phyloP scores from a whole-genome alignment of 768 basidiomycete species.

The Suillus plorans region DNA sequence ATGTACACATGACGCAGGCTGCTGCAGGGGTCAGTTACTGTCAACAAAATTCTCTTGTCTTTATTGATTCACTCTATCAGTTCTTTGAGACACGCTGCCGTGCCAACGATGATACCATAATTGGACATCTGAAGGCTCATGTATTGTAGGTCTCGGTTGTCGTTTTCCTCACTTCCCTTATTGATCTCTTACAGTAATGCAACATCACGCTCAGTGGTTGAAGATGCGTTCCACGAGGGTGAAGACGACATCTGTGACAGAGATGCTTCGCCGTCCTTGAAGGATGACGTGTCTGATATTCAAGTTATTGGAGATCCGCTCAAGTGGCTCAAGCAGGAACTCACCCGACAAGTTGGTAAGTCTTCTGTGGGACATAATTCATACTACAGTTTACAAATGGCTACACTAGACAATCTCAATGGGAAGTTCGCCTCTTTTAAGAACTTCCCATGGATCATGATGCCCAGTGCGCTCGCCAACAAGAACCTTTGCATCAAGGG shows the following conservation, averaged over 20 bases:
- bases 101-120: neutral
- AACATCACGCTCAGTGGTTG: neutral
- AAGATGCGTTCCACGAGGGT: neutral
- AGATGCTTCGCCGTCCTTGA: neutral
- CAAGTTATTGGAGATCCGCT: neutral
- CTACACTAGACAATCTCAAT: neutral
- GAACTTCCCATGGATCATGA: neutral
- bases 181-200: neutral
- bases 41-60: no score
- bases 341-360: neutral
- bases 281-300: neutral
- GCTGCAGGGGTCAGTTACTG: constrained; percentile 1
- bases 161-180: neutral
- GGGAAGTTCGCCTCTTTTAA: neutral
- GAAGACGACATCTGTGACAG: neutral
- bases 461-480: neutral
- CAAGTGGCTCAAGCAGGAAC: neutral
- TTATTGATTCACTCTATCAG: neutral
- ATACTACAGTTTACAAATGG: neutral
- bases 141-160: constrained; percentile 8
- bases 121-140: constrained; percentile 11
- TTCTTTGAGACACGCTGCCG: constrained; percentile 6
- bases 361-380: neutral
- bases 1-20: neutral
- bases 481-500: neutral